phyloP scores from a whole-genome alignment of 768 basidiomycete genomes.

The Boletus patriciae region DNA sequence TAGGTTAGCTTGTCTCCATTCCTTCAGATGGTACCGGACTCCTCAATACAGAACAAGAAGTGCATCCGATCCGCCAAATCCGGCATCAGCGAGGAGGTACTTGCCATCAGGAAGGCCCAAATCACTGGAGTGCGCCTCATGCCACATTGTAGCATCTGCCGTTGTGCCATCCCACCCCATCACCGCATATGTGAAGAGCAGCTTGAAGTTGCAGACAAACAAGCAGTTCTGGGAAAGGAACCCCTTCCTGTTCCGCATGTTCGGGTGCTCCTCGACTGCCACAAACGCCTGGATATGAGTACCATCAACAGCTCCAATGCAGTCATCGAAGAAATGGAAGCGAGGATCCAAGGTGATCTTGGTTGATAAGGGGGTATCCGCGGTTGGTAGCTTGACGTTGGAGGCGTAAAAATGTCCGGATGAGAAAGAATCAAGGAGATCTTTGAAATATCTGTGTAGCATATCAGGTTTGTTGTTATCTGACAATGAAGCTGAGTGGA shows the following conservation, averaged over 20 bases:
- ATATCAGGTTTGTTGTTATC: too few species aligned
- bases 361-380: not conserved
- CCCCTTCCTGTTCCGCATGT: constrained; percentile 16
- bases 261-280: not conserved
- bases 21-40: constrained; percentile 39
- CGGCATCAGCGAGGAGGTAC: constrained; percentile 7
- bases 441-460: too few species aligned
- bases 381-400: not conserved
- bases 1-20: constrained; percentile 25
- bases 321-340: constrained; percentile 1
- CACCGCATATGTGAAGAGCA: constrained; percentile 13
- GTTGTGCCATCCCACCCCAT: constrained; percentile 18
- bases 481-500: too few species aligned
- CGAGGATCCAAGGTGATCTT: not conserved
- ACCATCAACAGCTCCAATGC: constrained; percentile 6
- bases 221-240: constrained; percentile 21
- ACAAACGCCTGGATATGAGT: not conserved
- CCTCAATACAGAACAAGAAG: constrained; percentile 40
- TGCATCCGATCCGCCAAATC: constrained; percentile 14
- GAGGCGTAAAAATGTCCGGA: not conserved
- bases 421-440: constrained; percentile 9
- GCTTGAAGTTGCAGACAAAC: constrained; percentile 17
- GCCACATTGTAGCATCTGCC: constrained; percentile 12
- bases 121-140: too few species aligned
- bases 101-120: too few species aligned